A percentile compares a stretch with the other conserved stretches of the same genome.
Conservation (phyloP, 2,329 filamentous ascomycete species). For the Penicillium sp. region DNA sequence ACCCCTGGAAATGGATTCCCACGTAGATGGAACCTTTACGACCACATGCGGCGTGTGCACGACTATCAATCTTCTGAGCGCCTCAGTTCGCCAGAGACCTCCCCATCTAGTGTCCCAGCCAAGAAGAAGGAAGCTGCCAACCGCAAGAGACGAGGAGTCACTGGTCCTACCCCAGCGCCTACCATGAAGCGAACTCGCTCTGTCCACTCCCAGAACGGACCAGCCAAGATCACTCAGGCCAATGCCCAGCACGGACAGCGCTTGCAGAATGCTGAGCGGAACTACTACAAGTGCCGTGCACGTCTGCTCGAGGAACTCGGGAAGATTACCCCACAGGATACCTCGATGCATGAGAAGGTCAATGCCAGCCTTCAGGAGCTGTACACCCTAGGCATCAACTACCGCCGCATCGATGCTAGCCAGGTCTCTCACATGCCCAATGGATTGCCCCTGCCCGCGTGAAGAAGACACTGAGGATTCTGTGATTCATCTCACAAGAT, state of each 20-base stretch:
- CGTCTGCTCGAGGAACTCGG: constrained; percentile 44
- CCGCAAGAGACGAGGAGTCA: constrained; percentile 44
- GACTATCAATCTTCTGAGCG: constrained; percentile 56
- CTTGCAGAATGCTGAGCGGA: constrained; percentile 47
- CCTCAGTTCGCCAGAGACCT: constrained; percentile 47
- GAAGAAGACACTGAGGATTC: constrained; percentile 22
- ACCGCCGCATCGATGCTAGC: constrained; percentile 48
- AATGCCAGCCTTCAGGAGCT: constrained; percentile 51
- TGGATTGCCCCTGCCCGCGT: constrained; percentile 38
- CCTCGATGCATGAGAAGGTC: constrained; percentile 47
- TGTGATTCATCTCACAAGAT: constrained; percentile 6
- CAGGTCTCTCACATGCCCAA: constrained; percentile 41
- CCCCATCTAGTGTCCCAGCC: constrained; percentile 34
- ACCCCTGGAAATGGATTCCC: constrained; percentile 86
- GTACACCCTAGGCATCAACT: constrained; percentile 47
- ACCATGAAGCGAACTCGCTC: constrained; percentile 50
- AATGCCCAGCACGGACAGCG: constrained; percentile 43
- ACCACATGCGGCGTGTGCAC: constrained; percentile 97
- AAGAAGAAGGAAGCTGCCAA: constrained; percentile 46
- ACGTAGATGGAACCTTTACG: constrained; percentile 90
- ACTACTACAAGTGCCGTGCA: constrained; percentile 47
- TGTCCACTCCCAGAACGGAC: constrained; percentile 40
- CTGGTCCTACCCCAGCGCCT: constrained; percentile 40
- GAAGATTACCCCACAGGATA: constrained; percentile 46
- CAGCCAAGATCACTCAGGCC: constrained; percentile 39